A percentile compares a stretch with the other conserved stretches of the same genome.
Evolutionary conservation across 306 rosid species (phyloP).

Genomic region (Cicer bijugum): DNA sequence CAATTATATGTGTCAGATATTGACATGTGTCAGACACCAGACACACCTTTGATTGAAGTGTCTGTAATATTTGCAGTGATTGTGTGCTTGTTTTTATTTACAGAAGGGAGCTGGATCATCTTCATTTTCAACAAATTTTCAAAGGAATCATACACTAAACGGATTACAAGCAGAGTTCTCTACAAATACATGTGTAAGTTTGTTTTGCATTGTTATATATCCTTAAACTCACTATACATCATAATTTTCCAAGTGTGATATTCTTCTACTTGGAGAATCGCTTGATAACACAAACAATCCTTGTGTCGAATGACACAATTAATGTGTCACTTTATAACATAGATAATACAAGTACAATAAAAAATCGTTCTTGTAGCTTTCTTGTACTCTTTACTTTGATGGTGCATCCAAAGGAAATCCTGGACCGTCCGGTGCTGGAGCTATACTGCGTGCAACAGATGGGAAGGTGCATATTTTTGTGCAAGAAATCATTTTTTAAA

Average conservation of each 20-base stretch:
- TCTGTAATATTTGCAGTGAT: not conserved
- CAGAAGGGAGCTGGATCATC: conserved; percentile 10
- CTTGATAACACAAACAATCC: not conserved
- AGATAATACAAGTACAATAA: not conserved
- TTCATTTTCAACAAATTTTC: conserved; percentile 35
- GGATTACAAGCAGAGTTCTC: conserved; percentile 42
- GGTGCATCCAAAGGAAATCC: conserved; percentile 98
- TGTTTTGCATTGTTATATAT: conserved; percentile 35
- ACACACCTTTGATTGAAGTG: no score
- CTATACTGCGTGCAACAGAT: conserved; percentile 74
- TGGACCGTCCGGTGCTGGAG: conserved; percentile 93
- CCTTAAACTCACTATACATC: not conserved
- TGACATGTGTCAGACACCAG: no score
- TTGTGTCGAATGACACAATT: no score
- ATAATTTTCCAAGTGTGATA: no score
- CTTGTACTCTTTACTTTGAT: conserved; percentile 77
- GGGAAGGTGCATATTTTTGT: conserved; percentile 62
- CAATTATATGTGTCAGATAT: no score
- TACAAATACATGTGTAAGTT: conserved; percentile 53
- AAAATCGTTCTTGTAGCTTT: conserved; percentile 50
- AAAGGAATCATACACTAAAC: conserved; percentile 33
- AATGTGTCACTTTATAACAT: not conserved
- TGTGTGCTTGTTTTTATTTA: not conserved
- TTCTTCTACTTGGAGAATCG: not conserved
- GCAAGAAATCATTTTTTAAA: not conserved